Evolutionary conservation across 1,284 basidiomycete genomes (phyloP).

Genomic region (Microbotryum lychnidis-dioicae): DNA sequence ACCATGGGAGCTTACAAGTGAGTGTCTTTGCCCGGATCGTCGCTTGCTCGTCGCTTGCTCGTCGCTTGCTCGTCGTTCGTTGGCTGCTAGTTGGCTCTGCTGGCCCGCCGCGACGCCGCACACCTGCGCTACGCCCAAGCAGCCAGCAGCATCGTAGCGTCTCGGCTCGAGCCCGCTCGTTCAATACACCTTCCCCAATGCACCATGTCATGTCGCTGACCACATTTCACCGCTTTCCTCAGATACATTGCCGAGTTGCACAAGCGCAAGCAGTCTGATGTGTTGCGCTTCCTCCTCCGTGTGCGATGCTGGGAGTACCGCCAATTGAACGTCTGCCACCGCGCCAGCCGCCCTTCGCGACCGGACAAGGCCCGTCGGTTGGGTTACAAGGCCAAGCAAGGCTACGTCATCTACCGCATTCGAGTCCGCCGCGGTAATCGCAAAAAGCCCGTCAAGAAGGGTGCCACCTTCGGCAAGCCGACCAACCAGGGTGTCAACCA

Average conservation of each 20-base stretch:
- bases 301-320: constrained; percentile 99
- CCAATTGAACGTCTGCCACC: constrained; percentile 96
- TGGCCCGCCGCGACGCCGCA: no score
- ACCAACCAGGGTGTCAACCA: constrained; percentile 99
- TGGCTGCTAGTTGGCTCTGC: no score
- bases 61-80: no score
- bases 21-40: no score
- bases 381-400: constrained; percentile 99
- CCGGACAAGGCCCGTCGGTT: constrained; percentile 98
- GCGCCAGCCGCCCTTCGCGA: constrained; percentile 92
- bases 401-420: constrained; percentile 95
- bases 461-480: constrained; percentile 98
- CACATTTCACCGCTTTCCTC: constrained; percentile 48
- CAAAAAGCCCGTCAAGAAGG: constrained; percentile 98
- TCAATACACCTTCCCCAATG: no score
- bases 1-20: constrained; percentile 34
- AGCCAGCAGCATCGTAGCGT: no score
- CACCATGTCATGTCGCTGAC: background rate
- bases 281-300: constrained; percentile 95
- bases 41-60: no score
- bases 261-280: constrained; percentile 46
- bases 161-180: no score
- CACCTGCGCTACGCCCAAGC: no score
- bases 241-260: constrained; percentile 91
- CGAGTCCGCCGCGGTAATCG: constrained; percentile 97